Base-by-base conservation (phyloP, 1,284 basidiomycete genomes). In the Trametes pubescens region DNA sequence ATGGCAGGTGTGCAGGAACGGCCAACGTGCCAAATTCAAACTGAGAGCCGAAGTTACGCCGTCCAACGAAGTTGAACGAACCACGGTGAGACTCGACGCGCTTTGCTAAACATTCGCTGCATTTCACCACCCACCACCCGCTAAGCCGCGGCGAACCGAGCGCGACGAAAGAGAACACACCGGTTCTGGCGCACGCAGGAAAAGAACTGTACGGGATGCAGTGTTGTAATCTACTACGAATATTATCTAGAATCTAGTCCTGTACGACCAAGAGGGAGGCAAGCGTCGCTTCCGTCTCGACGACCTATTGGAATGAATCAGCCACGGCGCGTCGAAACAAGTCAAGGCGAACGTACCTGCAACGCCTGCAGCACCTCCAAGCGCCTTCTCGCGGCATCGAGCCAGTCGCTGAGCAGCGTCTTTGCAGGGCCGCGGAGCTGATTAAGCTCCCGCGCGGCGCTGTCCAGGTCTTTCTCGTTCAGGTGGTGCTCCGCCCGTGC, bases 311-410 rank as follows among this genome's bases (percentile, higher is more conserved):
- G 72, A 51, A 52, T 52, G 40, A 26, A 60, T 55, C 49, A 70
- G 46, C 24, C 62, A 53, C 29, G 34, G 40, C 24, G 14, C 2
- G 46, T 37, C n/a, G 7, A 3, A 21, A 11, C 3, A 2, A 14
- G 8, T 6, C 2, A 11, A 24, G n/a, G 18, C 24, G 47, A 37
- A 73, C 84, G 70, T 67, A 93, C 93, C 82, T 97, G 92, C 70
- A 99, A 79, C 47, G 96, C 95, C 79, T 99, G 97, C 76, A 95
- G 85, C 49, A 98, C 95, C 79, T 98, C 95, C 70, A 99, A 79
- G 74, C 95, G 86, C 75, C 87, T 86, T 71, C 98, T 84, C 21
- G 95, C 95, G 71, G 95, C 96, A 67, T 90, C 88, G 62, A 99
- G 81, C 97, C 98, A 99, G 79, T 99, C 98, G 47, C 84, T 80